Conservation (phyloP, 108 stramenopile species). For the Schizochytrium sp. region DNA sequence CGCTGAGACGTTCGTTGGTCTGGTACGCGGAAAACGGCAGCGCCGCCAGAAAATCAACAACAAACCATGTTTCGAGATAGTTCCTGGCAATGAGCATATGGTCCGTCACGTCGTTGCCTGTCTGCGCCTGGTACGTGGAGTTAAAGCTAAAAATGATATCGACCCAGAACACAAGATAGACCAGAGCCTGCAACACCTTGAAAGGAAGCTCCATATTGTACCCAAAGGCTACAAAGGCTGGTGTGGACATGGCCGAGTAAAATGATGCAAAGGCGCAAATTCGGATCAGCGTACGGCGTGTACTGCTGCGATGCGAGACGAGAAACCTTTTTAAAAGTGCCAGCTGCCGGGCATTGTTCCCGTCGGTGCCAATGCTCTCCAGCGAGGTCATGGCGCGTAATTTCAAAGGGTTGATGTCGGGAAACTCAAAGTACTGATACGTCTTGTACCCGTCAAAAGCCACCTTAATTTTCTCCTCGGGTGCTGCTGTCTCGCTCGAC, state of each 20-base stretch:
- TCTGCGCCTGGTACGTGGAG: neutral
- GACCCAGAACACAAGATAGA: neutral
- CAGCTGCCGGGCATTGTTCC: neutral
- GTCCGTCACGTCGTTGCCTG: neutral
- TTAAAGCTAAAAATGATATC: neutral
- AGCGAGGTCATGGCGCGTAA: slow-evolving; percentile 1
- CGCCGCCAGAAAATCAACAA: neutral
- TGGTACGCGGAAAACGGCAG: neutral
- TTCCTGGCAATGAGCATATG: neutral
- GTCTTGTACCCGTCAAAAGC: neutral
- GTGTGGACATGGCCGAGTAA: neutral
- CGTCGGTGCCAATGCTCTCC: neutral
- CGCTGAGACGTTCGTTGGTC: neutral
- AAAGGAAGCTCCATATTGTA: neutral
- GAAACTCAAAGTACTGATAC: slow-evolving; percentile 11
- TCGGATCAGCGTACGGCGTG: neutral
- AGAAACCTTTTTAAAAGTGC: neutral
- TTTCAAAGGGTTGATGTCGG: neutral
- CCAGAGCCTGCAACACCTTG: neutral
- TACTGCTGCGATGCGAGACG: neutral
- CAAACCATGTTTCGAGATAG: neutral
- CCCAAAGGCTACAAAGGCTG: neutral
- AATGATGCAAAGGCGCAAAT: neutral
- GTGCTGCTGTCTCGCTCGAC: neutral
- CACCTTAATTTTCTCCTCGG: neutral